Base-by-base conservation (phyloP, 179 eudicot species). In the Carnegiea gigantea region DNA sequence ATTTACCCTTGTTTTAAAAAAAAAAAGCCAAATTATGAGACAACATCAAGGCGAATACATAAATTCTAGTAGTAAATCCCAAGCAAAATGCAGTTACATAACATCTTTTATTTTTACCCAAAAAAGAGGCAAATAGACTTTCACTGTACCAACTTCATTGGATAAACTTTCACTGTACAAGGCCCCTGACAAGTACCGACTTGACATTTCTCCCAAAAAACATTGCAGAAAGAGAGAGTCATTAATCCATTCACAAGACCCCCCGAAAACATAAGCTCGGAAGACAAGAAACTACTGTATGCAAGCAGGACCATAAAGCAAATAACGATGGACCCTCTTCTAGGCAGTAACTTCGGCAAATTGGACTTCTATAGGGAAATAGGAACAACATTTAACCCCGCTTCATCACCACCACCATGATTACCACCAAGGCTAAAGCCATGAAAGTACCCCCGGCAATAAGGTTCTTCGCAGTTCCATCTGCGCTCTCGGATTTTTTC, bases 391-490 rank as follows among this genome's bases (percentile, higher is more conserved):
- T 2, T 74, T 85, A 91, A 68, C 8, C 84, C 72, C 97, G 91
- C 85, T 88, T 94, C 85, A 90, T 62, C 46, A 90, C 75, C 36
- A 90, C 89, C 78, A 94, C 82, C 86, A 92, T 81, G 73, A 95
- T 91, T 78, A 89, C 99, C 95, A 95, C 89, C 79, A 90, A 79
- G 5, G 92, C 98, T 80, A 95, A 80, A 14, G 92, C 98, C 86
- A 94, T 70, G 43, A 95, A 80, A 9, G 92, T 78, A 54, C 90
- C 90, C 18, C 87, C 90, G 57, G 90, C 70, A 5, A 86, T 64
- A 40, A 70, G 33, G 23, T 81, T 9, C 46, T 77, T 72, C 5
- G 83, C 81, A n/a, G 83, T 84, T 79, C 83, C 89, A 54, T 81
- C 84, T 13, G 70, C 40, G 30, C 24, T 53, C 53, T 71, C 85